phyloP scores from a whole-genome alignment of 768 basidiomycete genomes.

The Gloeopeniophorella convolvens region DNA sequence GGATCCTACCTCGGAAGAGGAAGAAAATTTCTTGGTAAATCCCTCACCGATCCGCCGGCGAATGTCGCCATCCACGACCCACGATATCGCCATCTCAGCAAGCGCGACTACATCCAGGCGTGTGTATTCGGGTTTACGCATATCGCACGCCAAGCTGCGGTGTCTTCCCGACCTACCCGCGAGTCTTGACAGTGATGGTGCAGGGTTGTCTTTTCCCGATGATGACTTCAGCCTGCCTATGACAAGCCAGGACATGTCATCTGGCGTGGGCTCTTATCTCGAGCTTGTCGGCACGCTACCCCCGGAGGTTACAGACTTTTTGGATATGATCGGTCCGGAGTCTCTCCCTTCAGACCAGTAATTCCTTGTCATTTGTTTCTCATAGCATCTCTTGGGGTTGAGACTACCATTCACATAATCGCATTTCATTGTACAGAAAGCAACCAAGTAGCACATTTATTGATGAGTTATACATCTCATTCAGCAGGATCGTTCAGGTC shows the following conservation, averaged over 20 bases:
- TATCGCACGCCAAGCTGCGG: constrained; percentile 17
- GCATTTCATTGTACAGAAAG: background rate
- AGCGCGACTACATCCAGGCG: background rate
- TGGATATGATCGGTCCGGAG: constrained; percentile 9
- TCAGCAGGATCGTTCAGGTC: background rate
- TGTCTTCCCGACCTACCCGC: background rate
- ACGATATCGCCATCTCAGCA: background rate
- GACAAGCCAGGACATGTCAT: background rate
- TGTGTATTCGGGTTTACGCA: background rate
- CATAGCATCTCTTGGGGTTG: background rate
- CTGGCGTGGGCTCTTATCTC: constrained; percentile 5
- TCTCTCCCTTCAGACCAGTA: background rate
- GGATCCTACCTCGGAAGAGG: constrained; percentile 1
- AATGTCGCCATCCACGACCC: background rate
- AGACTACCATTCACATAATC: background rate
- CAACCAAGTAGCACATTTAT: background rate
- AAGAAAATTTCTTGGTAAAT: background rate
- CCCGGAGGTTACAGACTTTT: constrained; percentile 11
- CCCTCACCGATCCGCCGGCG: background rate
- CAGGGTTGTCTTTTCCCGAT: constrained; percentile 2
- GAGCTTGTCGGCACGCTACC: constrained; percentile 13
- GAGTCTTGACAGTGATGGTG: constrained; percentile 15
- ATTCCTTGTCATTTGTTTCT: background rate
- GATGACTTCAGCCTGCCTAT: background rate
- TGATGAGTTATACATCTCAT: background rate